Conservation (phyloP, 345 rosid genomes). For the Linum usitatissimum region DNA sequence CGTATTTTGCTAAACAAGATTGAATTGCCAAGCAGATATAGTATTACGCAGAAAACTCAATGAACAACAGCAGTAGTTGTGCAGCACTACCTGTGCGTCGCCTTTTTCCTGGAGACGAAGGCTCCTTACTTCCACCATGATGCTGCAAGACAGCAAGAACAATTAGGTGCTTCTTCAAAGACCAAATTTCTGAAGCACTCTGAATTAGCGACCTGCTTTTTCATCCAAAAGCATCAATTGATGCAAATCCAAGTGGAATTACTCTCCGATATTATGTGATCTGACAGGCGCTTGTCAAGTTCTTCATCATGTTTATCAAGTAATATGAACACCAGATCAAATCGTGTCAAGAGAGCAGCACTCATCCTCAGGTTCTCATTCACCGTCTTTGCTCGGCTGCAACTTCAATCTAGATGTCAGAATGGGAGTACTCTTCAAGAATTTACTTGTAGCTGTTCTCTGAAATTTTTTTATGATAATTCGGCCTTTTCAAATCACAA, state of each 20-base stretch:
- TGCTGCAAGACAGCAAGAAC: slow-evolving; percentile 41
- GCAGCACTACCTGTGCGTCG: slow-evolving; percentile 31
- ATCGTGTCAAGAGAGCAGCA: slow-evolving; percentile 90
- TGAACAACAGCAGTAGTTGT: background rate
- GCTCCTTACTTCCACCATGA: slow-evolving; percentile 58
- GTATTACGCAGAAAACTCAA: background rate
- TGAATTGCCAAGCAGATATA: background rate
- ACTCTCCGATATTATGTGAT: slow-evolving; percentile 94
- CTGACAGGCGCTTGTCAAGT: slow-evolving; percentile 83
- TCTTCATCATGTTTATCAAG: slow-evolving; percentile 94
- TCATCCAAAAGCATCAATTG: slow-evolving; percentile 9
- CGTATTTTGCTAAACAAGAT: background rate
- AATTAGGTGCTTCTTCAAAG: background rate
- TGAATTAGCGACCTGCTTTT: background rate
- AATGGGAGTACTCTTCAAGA: background rate
- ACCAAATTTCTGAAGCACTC: slow-evolving; percentile 2
- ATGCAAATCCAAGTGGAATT: slow-evolving; percentile 13
- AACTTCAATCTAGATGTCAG: slow-evolving; percentile 27
- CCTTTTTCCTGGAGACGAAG: slow-evolving; percentile 41
- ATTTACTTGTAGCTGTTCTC: too few species aligned
- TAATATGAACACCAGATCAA: slow-evolving; percentile 91
- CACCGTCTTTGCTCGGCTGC: slow-evolving; percentile 98
- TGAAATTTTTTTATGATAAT: too few species aligned
- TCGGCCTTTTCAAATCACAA: too few species aligned
- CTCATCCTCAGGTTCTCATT: slow-evolving; percentile 95